Evolutionary conservation across 768 basidiomycete genomes (phyloP).

Genomic region (Mycena epipterygia): DNA sequence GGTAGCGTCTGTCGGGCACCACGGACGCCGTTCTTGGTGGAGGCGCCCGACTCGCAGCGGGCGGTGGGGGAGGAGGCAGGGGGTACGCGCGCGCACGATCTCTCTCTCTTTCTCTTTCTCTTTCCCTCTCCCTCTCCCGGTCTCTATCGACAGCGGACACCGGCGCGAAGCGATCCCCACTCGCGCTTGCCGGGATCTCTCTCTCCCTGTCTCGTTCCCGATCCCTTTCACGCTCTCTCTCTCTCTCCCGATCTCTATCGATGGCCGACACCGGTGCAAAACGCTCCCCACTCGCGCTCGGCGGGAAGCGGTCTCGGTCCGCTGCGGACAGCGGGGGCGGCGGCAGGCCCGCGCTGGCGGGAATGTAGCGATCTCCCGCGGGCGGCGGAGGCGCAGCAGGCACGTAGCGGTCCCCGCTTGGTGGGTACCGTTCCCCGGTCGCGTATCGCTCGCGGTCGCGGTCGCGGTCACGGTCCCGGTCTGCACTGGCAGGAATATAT

Average conservation of each 20-base stretch:
- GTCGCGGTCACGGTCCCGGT: conserved; percentile 6
- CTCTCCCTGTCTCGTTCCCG: conserved; percentile 5
- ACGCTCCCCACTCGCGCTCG: conserved; percentile 14
- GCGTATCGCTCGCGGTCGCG: conserved; percentile 1
- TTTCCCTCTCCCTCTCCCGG: background rate
- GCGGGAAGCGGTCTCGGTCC: conserved; percentile 15
- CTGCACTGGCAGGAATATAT: background rate
- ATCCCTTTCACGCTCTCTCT: conserved; percentile 24
- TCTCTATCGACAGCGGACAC: background rate
- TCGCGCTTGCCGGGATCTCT: background rate
- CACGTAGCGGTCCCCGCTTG: conserved; percentile 26
- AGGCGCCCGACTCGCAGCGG: background rate
- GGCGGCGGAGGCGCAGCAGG: conserved; percentile 16
- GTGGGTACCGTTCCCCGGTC: background rate
- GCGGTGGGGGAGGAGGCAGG: background rate
- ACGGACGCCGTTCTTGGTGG: conserved; percentile 21
- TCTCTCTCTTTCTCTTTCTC: conserved; percentile 11
- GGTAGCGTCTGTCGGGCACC: conserved; percentile 19
- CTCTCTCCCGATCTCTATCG: conserved; percentile 30
- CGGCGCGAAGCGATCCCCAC: background rate
- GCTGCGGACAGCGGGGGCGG: background rate
- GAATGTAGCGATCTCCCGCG: conserved; percentile 13
- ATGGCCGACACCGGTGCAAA: conserved; percentile 4
- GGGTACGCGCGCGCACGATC: background rate
- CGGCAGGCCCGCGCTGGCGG: background rate